These are phyloP conservation scores for Lachancea cidri DNA, from an alignment of 805 yeast genomes.

Conservation along the genomic window DNA sequence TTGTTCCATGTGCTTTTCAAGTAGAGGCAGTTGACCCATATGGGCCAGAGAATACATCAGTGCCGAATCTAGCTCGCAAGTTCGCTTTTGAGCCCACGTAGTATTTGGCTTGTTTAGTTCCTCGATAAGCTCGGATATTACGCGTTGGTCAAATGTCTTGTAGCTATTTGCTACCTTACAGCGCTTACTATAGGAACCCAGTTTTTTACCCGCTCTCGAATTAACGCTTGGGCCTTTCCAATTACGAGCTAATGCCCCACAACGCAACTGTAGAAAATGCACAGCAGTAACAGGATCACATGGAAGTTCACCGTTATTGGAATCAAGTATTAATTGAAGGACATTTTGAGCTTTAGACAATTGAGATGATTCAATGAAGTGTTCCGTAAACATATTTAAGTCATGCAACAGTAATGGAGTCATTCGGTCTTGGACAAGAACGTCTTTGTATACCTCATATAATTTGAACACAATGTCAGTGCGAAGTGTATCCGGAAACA, in stretches of 20 bases:
- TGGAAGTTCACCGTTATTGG: constrained; percentile 10
- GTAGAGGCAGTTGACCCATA: constrained; percentile 14
- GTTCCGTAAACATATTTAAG: constrained; percentile 13
- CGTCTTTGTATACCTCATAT: constrained; percentile 11
- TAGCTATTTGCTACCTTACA: constrained; percentile 9
- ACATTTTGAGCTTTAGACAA: constrained; percentile 22
- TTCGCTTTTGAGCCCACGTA: constrained; percentile 7
- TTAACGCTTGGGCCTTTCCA: constrained; percentile 14
- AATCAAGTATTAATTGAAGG: constrained; percentile 14
- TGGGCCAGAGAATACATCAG: constrained; percentile 25
- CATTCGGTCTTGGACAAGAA: constrained; percentile 5
- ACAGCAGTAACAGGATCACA: constrained; percentile 16
- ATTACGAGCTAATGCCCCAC: constrained; percentile 23
- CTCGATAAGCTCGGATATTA: constrained; percentile 14
- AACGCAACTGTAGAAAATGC: constrained; percentile 22
- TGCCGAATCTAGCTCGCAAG: constrained; percentile 17
- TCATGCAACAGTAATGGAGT: constrained; percentile 16
- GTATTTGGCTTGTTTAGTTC: constrained; percentile 9
- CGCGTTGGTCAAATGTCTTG: constrained; percentile 11
- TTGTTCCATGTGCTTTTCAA: constrained; percentile 16
- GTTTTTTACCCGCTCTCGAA: neutral
- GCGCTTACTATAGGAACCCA: constrained; percentile 6
- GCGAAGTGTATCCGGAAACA: constrained; percentile 12
- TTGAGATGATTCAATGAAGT: constrained; percentile 17
- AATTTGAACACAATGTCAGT: constrained; percentile 14